A percentile compares a stretch with the other conserved stretches of the same genome.
Evolutionary conservation across 371 early-diverging fungal species (phyloP).

Genomic region (Mortierella sp.): DNA sequence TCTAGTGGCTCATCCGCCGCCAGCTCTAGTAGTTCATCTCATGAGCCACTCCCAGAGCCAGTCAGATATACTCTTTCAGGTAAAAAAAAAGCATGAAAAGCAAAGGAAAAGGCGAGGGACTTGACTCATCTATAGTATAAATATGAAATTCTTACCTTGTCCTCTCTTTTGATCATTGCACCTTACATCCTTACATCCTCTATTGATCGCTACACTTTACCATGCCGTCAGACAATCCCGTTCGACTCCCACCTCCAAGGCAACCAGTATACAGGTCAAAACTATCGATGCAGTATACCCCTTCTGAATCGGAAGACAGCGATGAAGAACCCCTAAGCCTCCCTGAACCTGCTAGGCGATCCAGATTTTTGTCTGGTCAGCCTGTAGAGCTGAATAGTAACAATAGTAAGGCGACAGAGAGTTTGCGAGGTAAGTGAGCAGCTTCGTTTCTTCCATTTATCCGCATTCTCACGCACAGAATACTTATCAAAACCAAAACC

Average conservation of each 20-base stretch:
- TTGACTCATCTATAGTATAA: too few relatives aligned
- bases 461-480: not conserved
- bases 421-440: slow-evolving; percentile 27
- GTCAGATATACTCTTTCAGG: slow-evolving; percentile 27
- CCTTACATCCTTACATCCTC: not conserved
- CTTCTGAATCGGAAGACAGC: slow-evolving; percentile 51
- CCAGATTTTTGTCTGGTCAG: slow-evolving; percentile 16
- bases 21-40: slow-evolving; percentile 28
- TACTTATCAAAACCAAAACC: not conserved
- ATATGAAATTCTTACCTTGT: not conserved
- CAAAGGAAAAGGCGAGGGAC: not conserved
- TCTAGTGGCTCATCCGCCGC: slow-evolving; percentile 14
- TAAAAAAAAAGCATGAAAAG: not conserved
- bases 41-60: slow-evolving; percentile 10
- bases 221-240: slow-evolving; percentile 22
- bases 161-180: not conserved
- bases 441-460: not conserved
- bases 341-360: slow-evolving; percentile 6
- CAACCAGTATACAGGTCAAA: slow-evolving; percentile 42
- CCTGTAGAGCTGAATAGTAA: slow-evolving; percentile 19
- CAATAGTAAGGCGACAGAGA: slow-evolving; percentile 16
- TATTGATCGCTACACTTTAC: not conserved
- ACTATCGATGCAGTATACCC: slow-evolving; percentile 53
- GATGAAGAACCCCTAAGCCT: slow-evolving; percentile 43
- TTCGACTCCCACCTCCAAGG: slow-evolving; percentile 24